These are phyloP conservation scores for Starmera stellimalicola DNA, from an alignment of 1,139 yeast genomes.

Conservation along the genomic window DNA sequence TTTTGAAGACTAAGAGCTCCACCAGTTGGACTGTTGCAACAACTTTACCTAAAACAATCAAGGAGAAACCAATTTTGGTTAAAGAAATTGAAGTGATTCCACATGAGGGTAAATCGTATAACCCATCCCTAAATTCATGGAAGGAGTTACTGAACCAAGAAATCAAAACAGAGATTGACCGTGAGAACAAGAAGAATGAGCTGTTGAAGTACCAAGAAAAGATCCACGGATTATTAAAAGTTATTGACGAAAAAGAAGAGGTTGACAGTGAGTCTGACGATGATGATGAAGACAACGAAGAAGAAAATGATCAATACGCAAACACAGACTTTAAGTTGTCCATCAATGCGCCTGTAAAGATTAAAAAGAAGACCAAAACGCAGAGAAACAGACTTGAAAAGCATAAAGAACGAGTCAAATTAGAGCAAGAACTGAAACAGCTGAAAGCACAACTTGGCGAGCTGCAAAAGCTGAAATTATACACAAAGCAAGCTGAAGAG, in stretches of 20 bases:
- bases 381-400: slow-evolving; percentile 66
- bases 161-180: slow-evolving; percentile 52
- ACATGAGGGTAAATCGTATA: slow-evolving; percentile 86
- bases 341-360: slow-evolving; percentile 58
- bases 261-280: slow-evolving; percentile 34
- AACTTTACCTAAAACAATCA: slow-evolving; percentile 48
- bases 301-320: slow-evolving; percentile 25
- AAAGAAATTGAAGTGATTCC: slow-evolving; percentile 44
- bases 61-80: slow-evolving; percentile 41
- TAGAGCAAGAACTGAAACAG: slow-evolving; percentile 49
- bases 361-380: slow-evolving; percentile 66
- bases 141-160: slow-evolving; percentile 59
- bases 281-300: slow-evolving; percentile 27
- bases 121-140: slow-evolving; percentile 87
- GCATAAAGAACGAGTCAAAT: slow-evolving; percentile 49
- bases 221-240: slow-evolving; percentile 55
- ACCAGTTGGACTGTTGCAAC: slow-evolving; percentile 45
- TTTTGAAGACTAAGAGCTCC: slow-evolving; percentile 32
- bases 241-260: slow-evolving; percentile 49
- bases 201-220: slow-evolving; percentile 53
- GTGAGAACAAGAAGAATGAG: slow-evolving; percentile 54
- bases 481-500: slow-evolving; percentile 30
- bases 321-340: slow-evolving; percentile 32
- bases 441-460: slow-evolving; percentile 49
- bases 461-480: slow-evolving; percentile 45